Conservation (phyloP, 2,329 filamentous ascomycete genomes). For the Colletotrichum agaves region DNA sequence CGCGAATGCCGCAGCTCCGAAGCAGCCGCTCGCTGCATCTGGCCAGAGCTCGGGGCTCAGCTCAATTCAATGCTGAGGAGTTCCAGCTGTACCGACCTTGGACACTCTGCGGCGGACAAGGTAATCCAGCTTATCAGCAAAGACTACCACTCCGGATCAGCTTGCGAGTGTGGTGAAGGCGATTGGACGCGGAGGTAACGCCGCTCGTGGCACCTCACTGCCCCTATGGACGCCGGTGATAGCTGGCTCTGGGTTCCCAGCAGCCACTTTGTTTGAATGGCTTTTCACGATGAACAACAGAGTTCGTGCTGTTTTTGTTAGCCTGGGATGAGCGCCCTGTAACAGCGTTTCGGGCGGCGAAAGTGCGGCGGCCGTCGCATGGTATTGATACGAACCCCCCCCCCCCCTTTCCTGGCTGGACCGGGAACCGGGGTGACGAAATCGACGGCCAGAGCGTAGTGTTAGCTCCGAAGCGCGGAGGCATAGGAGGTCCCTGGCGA, state of each 20-base stretch:
- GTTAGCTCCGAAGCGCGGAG: not conserved
- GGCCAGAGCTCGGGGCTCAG: not conserved
- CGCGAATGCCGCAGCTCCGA: slow-evolving; percentile 4
- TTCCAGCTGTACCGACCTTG: not conserved
- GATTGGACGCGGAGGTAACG: slow-evolving; percentile 1
- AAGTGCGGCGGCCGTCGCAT: slow-evolving; percentile 27
- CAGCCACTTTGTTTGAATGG: not conserved
- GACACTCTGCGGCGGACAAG: not conserved
- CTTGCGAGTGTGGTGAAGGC: not conserved
- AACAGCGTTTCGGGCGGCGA: not conserved
- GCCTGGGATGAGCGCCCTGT: slow-evolving; percentile 2
- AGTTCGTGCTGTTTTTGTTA: slow-evolving; percentile 6
- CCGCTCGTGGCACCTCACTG: slow-evolving; percentile 5
- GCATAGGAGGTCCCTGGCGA: slow-evolving; percentile 8
- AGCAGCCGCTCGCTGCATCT: not conserved
- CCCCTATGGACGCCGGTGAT: slow-evolving; percentile 15
- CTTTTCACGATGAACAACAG: not conserved
- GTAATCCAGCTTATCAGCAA: not conserved
- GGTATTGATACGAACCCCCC: slow-evolving; percentile 22
- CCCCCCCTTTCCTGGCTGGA: not conserved
- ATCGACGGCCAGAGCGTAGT: slow-evolving; percentile 25
- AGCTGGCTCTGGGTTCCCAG: not conserved
- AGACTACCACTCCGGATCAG: not conserved
- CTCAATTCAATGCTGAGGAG: not conserved
- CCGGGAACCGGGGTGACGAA: not conserved